These are phyloP conservation scores for Backusella psychrophila DNA, from an alignment of 192 early-diverging fungal species.

Conservation along the genomic window DNA sequence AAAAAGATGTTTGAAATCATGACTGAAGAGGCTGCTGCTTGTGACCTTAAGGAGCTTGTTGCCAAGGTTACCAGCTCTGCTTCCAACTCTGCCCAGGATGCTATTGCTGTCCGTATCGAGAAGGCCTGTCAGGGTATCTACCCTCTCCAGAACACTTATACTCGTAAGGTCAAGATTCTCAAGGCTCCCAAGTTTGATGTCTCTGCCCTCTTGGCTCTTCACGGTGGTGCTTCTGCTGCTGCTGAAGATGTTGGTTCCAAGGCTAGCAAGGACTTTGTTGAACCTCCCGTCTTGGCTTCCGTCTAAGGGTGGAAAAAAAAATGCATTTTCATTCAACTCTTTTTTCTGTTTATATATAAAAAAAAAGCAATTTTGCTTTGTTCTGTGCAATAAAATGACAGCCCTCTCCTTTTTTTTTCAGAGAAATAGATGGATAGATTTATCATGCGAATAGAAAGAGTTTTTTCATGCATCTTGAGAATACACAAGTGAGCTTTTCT, in stretches of 20 bases:
- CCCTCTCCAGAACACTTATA: slow-evolving; percentile 94
- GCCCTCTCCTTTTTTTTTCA: background rate
- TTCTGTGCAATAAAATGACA: background rate
- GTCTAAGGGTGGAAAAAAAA: slow-evolving; percentile 11
- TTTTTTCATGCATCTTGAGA: no score
- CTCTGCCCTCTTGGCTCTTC: slow-evolving; percentile 95
- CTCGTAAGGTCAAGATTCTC: slow-evolving; percentile 99
- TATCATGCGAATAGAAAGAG: no score
- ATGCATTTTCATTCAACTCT: background rate
- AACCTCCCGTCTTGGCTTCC: slow-evolving; percentile 60
- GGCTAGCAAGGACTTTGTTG: slow-evolving; percentile 79
- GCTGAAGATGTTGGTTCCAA: slow-evolving; percentile 79
- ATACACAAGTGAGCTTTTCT: no score
- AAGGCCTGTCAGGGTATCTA: slow-evolving; percentile 97
- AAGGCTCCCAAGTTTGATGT: slow-evolving; percentile 97
- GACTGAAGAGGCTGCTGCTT: slow-evolving; percentile 73
- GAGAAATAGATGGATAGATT: background rate
- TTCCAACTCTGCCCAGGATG: slow-evolving; percentile 56
- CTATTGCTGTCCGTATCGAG: slow-evolving; percentile 96
- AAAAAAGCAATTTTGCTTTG: background rate
- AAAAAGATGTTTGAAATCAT: slow-evolving; percentile 99
- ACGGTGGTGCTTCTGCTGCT: slow-evolving; percentile 80
- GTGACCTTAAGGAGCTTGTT: slow-evolving; percentile 95
- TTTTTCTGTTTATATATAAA: background rate
- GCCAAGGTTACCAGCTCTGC: slow-evolving; percentile 84